These are phyloP conservation scores for Fusarium bactridioides DNA, from an alignment of 2,329 filamentous ascomycete species.

Conservation along the genomic window DNA sequence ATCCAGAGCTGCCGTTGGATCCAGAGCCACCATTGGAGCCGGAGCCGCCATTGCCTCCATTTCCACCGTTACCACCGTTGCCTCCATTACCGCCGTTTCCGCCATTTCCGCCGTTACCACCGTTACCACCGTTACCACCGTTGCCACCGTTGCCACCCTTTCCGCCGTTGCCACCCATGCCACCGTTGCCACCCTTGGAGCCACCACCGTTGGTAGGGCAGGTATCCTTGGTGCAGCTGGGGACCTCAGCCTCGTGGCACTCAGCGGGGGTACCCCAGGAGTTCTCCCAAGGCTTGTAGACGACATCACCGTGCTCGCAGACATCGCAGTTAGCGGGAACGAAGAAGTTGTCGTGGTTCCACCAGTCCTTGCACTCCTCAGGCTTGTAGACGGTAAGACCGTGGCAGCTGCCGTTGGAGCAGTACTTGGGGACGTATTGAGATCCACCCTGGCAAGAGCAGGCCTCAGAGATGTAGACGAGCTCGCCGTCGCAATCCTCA, in stretches of 20 bases:
- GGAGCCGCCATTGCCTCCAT: background rate
- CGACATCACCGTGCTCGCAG: conserved; percentile 21
- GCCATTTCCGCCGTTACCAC: rapidly evolving
- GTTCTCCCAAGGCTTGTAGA: conserved; percentile 39
- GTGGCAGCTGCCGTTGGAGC: conserved; percentile 24
- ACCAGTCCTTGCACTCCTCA: conserved; percentile 26
- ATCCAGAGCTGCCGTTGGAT: background rate
- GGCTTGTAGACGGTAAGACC: conserved; percentile 37
- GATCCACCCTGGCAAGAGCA: conserved; percentile 33
- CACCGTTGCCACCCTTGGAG: background rate
- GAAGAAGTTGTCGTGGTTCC: conserved; percentile 24
- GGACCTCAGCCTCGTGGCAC: background rate
- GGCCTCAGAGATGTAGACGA: conserved; percentile 28
- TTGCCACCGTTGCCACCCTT: background rate
- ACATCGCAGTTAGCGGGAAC: conserved; percentile 15
- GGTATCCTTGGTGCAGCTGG: background rate
- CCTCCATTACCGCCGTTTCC: rapidly evolving
- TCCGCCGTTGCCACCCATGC: background rate
- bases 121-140: rapidly evolving
- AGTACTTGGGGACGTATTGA: conserved; percentile 32
- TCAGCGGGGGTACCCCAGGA: conserved; percentile 10
- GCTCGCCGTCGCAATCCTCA: conserved; percentile 26
- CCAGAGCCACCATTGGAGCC: background rate
- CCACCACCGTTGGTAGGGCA: conserved; percentile 5
- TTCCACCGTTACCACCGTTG: rapidly evolving